phyloP scores from a whole-genome alignment of 2,329 filamentous ascomycete species.

The Pyrenochaeta sp. region DNA sequence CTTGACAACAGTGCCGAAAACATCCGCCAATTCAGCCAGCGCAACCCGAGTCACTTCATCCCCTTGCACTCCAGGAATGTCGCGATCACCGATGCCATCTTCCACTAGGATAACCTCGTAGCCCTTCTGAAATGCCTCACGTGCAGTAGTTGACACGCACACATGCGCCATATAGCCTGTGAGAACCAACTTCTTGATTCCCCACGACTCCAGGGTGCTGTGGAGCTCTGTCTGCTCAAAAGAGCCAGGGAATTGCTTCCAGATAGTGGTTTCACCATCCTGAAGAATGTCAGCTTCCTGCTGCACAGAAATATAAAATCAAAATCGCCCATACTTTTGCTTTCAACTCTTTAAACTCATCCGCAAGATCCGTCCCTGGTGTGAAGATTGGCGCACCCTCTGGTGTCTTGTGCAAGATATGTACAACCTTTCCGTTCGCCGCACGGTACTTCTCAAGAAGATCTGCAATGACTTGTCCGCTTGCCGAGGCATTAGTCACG shows the following conservation, averaged over 20 bases:
- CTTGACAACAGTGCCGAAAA: constrained; percentile 68
- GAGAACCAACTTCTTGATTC: constrained; percentile 68
- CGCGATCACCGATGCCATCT: constrained; percentile 71
- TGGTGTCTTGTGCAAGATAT: constrained; percentile 68
- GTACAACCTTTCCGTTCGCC: constrained; percentile 64
- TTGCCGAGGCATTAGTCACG: constrained; percentile 62
- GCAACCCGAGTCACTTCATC: constrained; percentile 60
- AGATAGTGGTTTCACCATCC: constrained; percentile 63
- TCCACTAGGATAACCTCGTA: constrained; percentile 70
- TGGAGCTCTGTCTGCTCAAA: constrained; percentile 70
- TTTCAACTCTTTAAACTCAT: constrained; percentile 68
- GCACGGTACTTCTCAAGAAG: constrained; percentile 69
- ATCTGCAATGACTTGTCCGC: constrained; percentile 64
- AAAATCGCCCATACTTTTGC: constrained; percentile 44
- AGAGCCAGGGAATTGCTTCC: constrained; percentile 66
- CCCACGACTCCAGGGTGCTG: constrained; percentile 60
- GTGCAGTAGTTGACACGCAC: constrained; percentile 69
- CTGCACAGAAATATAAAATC: neutral
- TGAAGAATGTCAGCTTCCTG: constrained; percentile 16
- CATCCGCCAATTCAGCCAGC: constrained; percentile 69
- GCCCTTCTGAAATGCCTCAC: constrained; percentile 67
- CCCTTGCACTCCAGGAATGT: constrained; percentile 69
- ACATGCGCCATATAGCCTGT: constrained; percentile 73
- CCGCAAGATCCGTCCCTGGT: constrained; percentile 65
- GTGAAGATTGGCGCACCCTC: constrained; percentile 73